Evolutionary conservation across 2,329 filamentous ascomycete genomes (phyloP).

Genomic region (Fusarium neocosmosporiellum): DNA sequence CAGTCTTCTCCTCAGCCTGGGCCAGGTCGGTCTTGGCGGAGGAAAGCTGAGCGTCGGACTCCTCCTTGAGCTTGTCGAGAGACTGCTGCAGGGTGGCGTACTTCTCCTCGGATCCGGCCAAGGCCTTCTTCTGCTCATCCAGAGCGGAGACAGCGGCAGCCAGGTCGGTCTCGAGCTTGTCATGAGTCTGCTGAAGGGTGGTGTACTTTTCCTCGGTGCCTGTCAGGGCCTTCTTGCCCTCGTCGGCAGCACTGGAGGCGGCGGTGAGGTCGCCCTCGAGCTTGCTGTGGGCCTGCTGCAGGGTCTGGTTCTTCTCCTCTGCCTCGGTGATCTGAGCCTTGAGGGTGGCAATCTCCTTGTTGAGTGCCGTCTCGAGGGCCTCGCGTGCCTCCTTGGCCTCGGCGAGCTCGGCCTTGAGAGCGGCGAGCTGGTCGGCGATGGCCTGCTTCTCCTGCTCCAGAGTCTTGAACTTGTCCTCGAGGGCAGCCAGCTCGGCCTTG

Average conservation of each 20-base stretch:
- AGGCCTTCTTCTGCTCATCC: constrained; percentile 44
- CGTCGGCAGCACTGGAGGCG: constrained; percentile 39
- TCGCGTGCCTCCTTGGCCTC: constrained; percentile 50
- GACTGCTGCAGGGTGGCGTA: constrained; percentile 40
- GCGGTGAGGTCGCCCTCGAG: constrained; percentile 48
- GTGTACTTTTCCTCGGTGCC: constrained; percentile 44
- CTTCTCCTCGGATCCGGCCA: constrained; percentile 44
- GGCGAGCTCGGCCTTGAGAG: constrained; percentile 48
- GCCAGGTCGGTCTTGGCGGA: constrained; percentile 39
- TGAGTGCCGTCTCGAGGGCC: constrained; percentile 46
- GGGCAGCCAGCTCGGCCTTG: constrained; percentile 33
- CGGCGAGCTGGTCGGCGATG: constrained; percentile 48
- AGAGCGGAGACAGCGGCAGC: constrained; percentile 42
- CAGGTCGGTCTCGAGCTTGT: constrained; percentile 43
- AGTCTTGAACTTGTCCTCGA: constrained; percentile 43
- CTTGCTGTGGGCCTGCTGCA: constrained; percentile 46
- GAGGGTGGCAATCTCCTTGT: constrained; percentile 47
- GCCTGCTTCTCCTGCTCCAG: constrained; percentile 45
- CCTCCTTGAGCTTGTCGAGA: constrained; percentile 42
- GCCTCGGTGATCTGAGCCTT: constrained; percentile 50
- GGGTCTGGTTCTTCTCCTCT: constrained; percentile 46
- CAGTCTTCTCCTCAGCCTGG: constrained; percentile 42
- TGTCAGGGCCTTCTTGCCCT: constrained; percentile 43
- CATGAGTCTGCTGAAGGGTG: constrained; percentile 41
- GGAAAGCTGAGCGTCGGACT: constrained; percentile 42